Base-by-base conservation (phyloP, 164 flowering plant species). In the Stephania yunnanensis region DNA sequence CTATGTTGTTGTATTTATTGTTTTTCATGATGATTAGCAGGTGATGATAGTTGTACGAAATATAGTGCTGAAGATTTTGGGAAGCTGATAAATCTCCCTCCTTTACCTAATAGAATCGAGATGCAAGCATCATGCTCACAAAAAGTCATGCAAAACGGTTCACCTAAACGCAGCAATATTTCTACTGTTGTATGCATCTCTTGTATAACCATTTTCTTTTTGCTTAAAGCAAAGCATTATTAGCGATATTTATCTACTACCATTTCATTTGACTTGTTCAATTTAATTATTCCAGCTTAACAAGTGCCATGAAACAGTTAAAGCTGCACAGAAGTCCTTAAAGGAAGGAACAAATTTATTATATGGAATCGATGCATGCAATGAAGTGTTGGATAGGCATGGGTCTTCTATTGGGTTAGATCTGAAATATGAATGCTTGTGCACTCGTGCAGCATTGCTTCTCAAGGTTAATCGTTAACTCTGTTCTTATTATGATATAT, bases 301-400 rank as follows among this genome's bases (percentile, higher is more conserved):
- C 8, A 89, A 85, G 85, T 87, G 91, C 89, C 84, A 83, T 77
- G 84, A 83, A 75, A 79, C 92, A 77, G 76, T 91, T 69, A 83
- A 87, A 82, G 68, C 83, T 82, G 99, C 99, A 2, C 85, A 84
- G 73, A 87, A 75, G 67, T 85, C 82, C 55, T 85, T 95, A 31
- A 82, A 86, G 55, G 88, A 86, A 65, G 89, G 77, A 68, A 65
- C 80, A 65, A 69, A 89, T 74, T 84, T 76, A 80, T 84, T 82
- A 46, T 70, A 85, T 85, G 99, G 93, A 73, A 89, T 95, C 79
- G 98, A 95, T 80, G 96, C 91, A 36, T 93, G 97, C 83, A 87
- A 86, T 83, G 98, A 92, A 82, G 89, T 95, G 52, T 74, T 95
- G 82, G 94, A 93, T 79, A 91, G 92, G 63, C 83, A 82, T 83